Evolutionary conservation across 1,284 basidiomycete species (phyloP).

Genomic region (Boletus sp.): DNA sequence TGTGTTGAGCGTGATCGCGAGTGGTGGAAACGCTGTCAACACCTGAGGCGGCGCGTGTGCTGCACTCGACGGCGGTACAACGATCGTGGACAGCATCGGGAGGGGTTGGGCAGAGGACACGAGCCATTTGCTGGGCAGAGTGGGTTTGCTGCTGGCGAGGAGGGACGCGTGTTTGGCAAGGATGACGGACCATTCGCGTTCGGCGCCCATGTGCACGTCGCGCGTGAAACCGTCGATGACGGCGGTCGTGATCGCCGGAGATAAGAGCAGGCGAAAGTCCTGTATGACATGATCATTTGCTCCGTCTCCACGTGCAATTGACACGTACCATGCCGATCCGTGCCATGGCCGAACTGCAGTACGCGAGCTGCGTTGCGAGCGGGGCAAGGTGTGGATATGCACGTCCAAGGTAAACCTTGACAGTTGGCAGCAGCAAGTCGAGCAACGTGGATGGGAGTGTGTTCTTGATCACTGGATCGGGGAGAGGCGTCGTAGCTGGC

Average conservation of each 20-base stretch:
- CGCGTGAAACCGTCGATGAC: constrained; percentile 35
- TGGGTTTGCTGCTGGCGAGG: constrained; percentile 9
- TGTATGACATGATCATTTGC: constrained; percentile 13
- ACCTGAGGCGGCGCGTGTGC: constrained; percentile 67
- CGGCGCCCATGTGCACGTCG: constrained; percentile 33
- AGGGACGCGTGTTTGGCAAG: constrained; percentile 26
- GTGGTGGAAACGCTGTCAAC: constrained; percentile 75
- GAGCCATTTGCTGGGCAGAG: constrained; percentile 55
- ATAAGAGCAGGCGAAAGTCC: constrained; percentile 37
- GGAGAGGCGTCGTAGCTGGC: constrained; percentile 21
- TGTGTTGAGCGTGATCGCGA: constrained; percentile 78
- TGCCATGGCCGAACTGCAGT: constrained; percentile 90
- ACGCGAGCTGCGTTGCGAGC: constrained; percentile 88
- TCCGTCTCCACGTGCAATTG: no score
- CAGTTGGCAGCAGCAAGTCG: constrained; percentile 61
- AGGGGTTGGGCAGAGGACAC: constrained; percentile 43
- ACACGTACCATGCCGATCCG: constrained; percentile 72
- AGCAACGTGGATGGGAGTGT: constrained; percentile 49
- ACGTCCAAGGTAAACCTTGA: constrained; percentile 57
- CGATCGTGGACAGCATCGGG: constrained; percentile 33
- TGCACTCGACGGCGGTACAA: constrained; percentile 37
- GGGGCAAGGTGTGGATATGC: constrained; percentile 68
- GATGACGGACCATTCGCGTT: constrained; percentile 33
- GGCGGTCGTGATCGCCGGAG: constrained; percentile 38
- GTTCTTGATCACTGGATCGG: constrained; percentile 30